A percentile compares a stretch with the other conserved stretches of the same genome.
Evolutionary conservation across 2,329 filamentous ascomycete species (phyloP).

Genomic region (Arthrobotrys musiformis): DNA sequence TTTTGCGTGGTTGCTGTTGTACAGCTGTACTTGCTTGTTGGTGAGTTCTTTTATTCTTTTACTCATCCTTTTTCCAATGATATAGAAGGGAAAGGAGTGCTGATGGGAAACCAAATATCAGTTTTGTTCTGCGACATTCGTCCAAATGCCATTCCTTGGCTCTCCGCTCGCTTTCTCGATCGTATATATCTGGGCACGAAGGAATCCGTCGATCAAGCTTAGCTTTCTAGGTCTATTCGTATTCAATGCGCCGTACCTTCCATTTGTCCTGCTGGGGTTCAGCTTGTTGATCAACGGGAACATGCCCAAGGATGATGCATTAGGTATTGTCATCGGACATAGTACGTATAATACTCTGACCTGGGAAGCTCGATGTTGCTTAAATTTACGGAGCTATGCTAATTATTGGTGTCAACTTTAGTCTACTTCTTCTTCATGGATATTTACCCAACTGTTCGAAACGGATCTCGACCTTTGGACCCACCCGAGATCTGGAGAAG

Average conservation of each 20-base stretch:
- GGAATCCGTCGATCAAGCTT: slow-evolving; percentile 89
- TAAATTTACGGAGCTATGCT: not conserved
- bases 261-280: slow-evolving; percentile 94
- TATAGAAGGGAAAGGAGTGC: not conserved
- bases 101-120: not conserved
- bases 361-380: not conserved
- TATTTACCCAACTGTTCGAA: slow-evolving; percentile 91
- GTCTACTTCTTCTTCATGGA: slow-evolving; percentile 99
- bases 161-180: slow-evolving; percentile 90
- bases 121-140: slow-evolving; percentile 46
- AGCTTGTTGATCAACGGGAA: slow-evolving; percentile 89
- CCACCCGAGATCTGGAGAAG: slow-evolving; percentile 90
- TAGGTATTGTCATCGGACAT: slow-evolving; percentile 93
- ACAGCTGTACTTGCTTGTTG: slow-evolving; percentile 82
- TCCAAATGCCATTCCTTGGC: slow-evolving; percentile 87
- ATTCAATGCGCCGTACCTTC: slow-evolving; percentile 92
- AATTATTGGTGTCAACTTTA: slow-evolving; percentile 58
- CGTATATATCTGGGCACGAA: slow-evolving; percentile 96
- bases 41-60: slow-evolving; percentile 49
- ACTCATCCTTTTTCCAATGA: not conserved
- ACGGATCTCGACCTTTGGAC: slow-evolving; percentile 84
- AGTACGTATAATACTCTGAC: slow-evolving; percentile 62
- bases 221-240: slow-evolving; percentile 89
- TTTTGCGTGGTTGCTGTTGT: slow-evolving; percentile 93
- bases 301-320: slow-evolving; percentile 93